Evolutionary conservation across 1,139 yeast species (phyloP), one percentile per base, ranked within the genome.

Genomic region (Yamadazyma dushanensis): DNA sequence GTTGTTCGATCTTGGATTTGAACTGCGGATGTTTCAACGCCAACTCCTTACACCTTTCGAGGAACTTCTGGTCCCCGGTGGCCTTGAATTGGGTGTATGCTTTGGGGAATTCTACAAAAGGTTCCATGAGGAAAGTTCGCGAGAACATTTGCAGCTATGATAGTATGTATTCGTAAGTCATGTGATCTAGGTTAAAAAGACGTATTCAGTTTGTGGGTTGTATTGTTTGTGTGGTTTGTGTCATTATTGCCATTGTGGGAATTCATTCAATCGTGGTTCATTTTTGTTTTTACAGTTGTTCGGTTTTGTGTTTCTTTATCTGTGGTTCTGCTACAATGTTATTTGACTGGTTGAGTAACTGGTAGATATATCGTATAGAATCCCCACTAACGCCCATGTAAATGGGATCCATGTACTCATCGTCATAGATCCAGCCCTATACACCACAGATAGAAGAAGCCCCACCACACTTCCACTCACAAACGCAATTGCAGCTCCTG

Each of bases 371-470:
- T 83, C 78, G 56, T 75, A 84, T 32, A 88, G 53, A 10, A 85
- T 71, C 50, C 78, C 80, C 3, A 83, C 74, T 5, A 84, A 63
- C 0, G 81, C 92, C 80, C 92, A 86, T 34, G 83, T 76, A 48
- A 89, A 71, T 1, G 97, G 97, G 8, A 89, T 78, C 97, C 97
- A 90, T 0, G 96, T 85, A 19, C 95, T 83, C 92, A 90, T 85
- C 16, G 85, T 76, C 54, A 89, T 76, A 10, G 79, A 65, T 0
- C 89, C 96, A 0, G 96, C 82, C 37, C 74, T 69, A 59, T 89
- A 89, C 4, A 88, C 74, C 2, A 89, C 86, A 49, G 65, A 63
- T 11, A 66, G 39, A 17, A 79, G 58, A 10, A 89, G 63, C 0
- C 97, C 97, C 26, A 83, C 71, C 8, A 88, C 69, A 0, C 92